Evolutionary conservation across 352 stramenopile genomes (phyloP), one percentile per base, ranked within the genome.

Genomic region (Phytophthora tentaculata): DNA sequence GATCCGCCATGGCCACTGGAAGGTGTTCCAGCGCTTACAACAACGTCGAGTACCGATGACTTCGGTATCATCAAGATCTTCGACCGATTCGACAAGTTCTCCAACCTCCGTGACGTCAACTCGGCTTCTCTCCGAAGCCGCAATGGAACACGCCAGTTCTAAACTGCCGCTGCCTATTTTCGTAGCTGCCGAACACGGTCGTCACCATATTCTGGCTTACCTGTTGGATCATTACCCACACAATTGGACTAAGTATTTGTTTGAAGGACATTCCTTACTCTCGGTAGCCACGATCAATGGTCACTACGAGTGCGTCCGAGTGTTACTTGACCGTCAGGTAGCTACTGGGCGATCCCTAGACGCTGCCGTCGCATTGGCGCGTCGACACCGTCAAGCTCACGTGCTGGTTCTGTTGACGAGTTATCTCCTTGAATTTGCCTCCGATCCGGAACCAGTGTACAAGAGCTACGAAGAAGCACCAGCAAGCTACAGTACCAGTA

Each of bases 401-500:
- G 71, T 93, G 8, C 70, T 93, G 13, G 83, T 91, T 35, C 60
- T 93, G 28, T 72, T 93, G 44, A 93, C 83, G 45, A 93, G 70
- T 61, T 90, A 75, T 51, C 56, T 91, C n/a, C 78, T 79, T 0
- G 73, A 89, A 56, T 90, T 82, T 51, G 61, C 44, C 9, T 71
- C 71, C 19, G 71, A 74, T 6, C 50, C 49, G 4, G 69, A 83
- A 28, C 59, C 71, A 20, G 37, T 70, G 22, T 67, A 55, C 41
- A 69, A 74, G 24, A 61, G 53, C 20, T 56, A 14, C 26, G 23
- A 23, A 59, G 56, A 56, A 37, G 23, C 19, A 51, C 55, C 32
- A 5, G 5, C 16, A 29, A 65, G 41, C 43, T 60, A 54, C 24
- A 54, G 47, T 28, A 44, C 44, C 13, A 58, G 24, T 16, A 37